A percentile compares a stretch with the other conserved stretches of the same genome.
Conservation (phyloP, 345 rosid species). For the Clarkia xantiana region DNA sequence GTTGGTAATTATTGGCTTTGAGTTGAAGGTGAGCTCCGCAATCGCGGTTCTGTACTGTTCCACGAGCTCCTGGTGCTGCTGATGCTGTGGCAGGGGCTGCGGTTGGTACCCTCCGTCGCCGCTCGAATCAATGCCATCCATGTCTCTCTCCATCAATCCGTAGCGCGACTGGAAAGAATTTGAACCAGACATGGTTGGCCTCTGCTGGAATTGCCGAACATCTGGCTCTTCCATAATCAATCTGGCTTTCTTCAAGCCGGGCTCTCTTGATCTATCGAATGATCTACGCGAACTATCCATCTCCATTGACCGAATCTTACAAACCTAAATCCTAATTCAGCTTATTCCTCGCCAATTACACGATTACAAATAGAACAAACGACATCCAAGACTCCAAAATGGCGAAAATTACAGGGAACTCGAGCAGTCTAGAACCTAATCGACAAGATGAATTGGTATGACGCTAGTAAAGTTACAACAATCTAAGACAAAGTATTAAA, state of each 20-base stretch:
- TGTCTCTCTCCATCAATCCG: conserved; percentile 19
- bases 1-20: conserved; percentile 93
- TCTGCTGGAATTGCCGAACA: conserved; percentile 32
- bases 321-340: conserved; percentile 11
- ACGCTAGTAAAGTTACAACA: too few species aligned
- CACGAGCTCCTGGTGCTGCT: conserved; percentile 76
- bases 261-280: conserved; percentile 79
- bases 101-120: conserved; percentile 63
- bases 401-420: too few species aligned
- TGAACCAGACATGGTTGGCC: conserved; percentile 22
- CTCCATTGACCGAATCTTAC: conserved; percentile 14
- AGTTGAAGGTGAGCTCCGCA: conserved; percentile 88
- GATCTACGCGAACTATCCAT: conserved; percentile 62
- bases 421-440: too few species aligned
- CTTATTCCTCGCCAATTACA: neutral
- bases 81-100: conserved; percentile 35
- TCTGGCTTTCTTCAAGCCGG: conserved; percentile 57
- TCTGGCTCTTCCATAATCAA: conserved; percentile 37
- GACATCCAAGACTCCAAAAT: too few species aligned
- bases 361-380: too few species aligned
- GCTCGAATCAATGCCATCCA: conserved; percentile 34
- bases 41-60: conserved; percentile 79
- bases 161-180: conserved; percentile 13
- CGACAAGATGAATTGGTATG: too few species aligned
- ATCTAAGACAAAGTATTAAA: too few species aligned